phyloP scores from a whole-genome alignment of 1,139 yeast species.

The Suhomyces panamericanus region DNA sequence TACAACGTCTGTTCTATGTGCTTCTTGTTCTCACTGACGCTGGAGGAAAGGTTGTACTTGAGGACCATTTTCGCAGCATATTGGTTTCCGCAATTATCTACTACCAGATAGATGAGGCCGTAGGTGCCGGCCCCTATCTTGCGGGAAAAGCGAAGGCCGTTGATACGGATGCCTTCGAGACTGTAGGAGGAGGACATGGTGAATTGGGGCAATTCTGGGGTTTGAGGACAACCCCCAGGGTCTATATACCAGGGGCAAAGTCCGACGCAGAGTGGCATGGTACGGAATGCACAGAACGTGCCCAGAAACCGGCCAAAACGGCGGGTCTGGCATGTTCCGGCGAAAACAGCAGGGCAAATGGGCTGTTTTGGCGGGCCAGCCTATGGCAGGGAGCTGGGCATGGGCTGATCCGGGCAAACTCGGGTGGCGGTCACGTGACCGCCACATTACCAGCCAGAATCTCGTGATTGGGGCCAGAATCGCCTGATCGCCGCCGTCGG shows the following conservation, averaged over 20 bases:
- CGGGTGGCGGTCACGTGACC: conserved; percentile 1
- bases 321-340: not conserved
- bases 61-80: conserved; percentile 77
- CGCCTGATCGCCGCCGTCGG: not conserved
- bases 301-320: not conserved
- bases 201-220: not conserved
- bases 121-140: conserved; percentile 89
- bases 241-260: not conserved
- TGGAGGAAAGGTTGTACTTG: conserved; percentile 37
- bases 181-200: conserved; percentile 1
- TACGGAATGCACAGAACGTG: not conserved
- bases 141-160: conserved; percentile 47
- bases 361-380: conserved; percentile 4
- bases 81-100: conserved; percentile 47
- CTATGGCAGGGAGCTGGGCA: conserved; percentile 1
- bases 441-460: not conserved
- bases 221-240: not conserved
- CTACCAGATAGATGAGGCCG: conserved; percentile 77
- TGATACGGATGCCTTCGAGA: conserved; percentile 32
- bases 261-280: not conserved
- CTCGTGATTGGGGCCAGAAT: not conserved
- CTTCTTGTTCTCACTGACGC: conserved; percentile 33
- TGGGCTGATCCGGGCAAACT: conserved; percentile 2
- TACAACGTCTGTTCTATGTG: conserved; percentile 32
- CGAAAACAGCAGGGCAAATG: conserved; percentile 3